Evolutionary conservation across 176 grass and related monocot species (phyloP).

Genomic region (Guadua angustifolia): DNA sequence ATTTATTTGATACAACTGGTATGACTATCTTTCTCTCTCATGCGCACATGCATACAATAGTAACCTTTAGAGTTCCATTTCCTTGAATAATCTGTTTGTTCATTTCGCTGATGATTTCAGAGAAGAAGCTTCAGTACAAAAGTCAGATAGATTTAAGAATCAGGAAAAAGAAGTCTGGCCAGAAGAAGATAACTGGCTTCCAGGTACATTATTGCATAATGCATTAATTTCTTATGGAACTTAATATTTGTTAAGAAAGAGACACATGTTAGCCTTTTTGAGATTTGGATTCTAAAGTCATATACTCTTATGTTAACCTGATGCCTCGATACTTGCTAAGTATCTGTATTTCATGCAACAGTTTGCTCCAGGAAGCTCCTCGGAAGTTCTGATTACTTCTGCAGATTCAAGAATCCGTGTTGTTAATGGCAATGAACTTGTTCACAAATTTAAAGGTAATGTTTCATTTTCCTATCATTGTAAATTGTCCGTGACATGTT

Average conservation of each 20-base stretch:
- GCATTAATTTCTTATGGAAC: neutral
- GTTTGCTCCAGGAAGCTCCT: slow-evolving; percentile 94
- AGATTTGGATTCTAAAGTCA: neutral
- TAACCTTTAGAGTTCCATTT: slow-evolving; percentile 11
- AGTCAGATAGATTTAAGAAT: slow-evolving; percentile 80
- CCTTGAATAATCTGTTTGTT: neutral
- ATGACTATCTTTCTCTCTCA: slow-evolving; percentile 22
- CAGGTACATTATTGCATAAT: slow-evolving; percentile 59
- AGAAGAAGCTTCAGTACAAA: slow-evolving; percentile 88
- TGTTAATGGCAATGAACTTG: slow-evolving; percentile 81
- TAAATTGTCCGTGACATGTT: neutral
- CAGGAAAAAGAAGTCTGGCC: slow-evolving; percentile 87
- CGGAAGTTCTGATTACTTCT: slow-evolving; percentile 93
- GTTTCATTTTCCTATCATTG: neutral
- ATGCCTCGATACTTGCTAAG: slow-evolving; percentile 6
- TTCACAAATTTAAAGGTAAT: slow-evolving; percentile 99
- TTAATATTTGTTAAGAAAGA: slow-evolving; percentile 1
- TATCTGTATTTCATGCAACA: slow-evolving; percentile 51
- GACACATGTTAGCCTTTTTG: neutral
- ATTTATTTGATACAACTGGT: slow-evolving; percentile 97
- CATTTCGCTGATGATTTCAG: slow-evolving; percentile 53
- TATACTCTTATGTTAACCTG: slow-evolving; percentile 8
- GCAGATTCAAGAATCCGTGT: slow-evolving; percentile 99
- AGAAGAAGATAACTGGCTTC: slow-evolving; percentile 99
- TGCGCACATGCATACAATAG: neutral